These are phyloP conservation scores for Lycium ferocissimum DNA, from an alignment of 257 asterid species.

Conservation along the genomic window DNA sequence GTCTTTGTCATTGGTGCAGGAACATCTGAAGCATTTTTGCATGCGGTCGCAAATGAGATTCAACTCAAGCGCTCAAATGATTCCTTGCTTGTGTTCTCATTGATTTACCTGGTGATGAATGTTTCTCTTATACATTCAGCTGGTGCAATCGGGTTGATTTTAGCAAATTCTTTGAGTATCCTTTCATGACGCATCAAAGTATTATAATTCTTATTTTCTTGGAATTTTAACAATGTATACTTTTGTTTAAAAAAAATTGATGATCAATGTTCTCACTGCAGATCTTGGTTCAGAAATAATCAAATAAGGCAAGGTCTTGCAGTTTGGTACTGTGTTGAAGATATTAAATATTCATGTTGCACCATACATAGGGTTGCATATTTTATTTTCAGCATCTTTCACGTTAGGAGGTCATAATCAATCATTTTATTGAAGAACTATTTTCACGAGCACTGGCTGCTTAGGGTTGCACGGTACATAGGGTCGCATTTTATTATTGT, in stretches of 20 bases:
- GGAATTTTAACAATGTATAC: not conserved
- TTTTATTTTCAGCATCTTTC: conserved; percentile 10
- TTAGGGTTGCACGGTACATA: no score
- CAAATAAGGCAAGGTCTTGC: conserved; percentile 10
- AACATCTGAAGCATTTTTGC: conserved; percentile 96
- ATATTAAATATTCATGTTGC: conserved; percentile 2
- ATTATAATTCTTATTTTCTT: not conserved
- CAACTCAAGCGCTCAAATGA: conserved; percentile 81
- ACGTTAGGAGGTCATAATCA: not conserved
- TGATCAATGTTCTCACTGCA: not conserved
- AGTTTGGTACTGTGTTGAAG: not conserved
- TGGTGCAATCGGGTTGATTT: conserved; percentile 86
- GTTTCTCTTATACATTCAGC: conserved; percentile 77
- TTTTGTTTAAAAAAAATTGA: not conserved
- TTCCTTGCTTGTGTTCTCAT: conserved; percentile 75
- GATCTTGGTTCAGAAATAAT: not conserved
- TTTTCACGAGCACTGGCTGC: not conserved
- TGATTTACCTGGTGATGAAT: conserved; percentile 71
- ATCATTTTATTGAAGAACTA: not conserved
- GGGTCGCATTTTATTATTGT: not conserved
- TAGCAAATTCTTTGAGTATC: conserved; percentile 98
- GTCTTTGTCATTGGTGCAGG: conserved; percentile 48
- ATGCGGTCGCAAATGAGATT: conserved; percentile 88
- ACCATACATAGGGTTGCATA: conserved; percentile 9
- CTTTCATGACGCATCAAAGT: conserved; percentile 42